A percentile compares a stretch with the other conserved stretches of the same genome.
Evolutionary conservation across 768 basidiomycete genomes (phyloP).

Genomic region (Lentinula sp.): DNA sequence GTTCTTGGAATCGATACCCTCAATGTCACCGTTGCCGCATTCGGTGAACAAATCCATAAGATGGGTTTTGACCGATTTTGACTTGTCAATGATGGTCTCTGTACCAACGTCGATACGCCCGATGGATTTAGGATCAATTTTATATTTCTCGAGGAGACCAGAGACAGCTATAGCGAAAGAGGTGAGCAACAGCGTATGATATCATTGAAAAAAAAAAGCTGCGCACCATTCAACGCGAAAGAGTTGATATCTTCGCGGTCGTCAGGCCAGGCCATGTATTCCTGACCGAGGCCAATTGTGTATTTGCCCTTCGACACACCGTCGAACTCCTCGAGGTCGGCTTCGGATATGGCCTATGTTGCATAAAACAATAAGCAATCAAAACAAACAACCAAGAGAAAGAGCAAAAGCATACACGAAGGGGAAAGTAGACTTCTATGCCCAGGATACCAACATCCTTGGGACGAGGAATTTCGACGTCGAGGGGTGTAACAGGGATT

Average conservation of each 20-base stretch:
- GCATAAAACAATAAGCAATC: conserved; percentile 5
- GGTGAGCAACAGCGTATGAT: conserved; percentile 3
- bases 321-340: conserved; percentile 90
- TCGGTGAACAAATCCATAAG: conserved; percentile 97
- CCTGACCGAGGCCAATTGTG: conserved; percentile 96
- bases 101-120: conserved; percentile 98
- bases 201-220: background rate
- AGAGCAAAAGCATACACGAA: conserved; percentile 50
- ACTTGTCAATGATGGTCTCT: conserved; percentile 99
- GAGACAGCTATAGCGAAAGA: conserved; percentile 57
- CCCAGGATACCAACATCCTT: conserved; percentile 93
- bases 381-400: background rate
- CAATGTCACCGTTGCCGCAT: conserved; percentile 92
- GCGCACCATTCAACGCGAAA: conserved; percentile 85
- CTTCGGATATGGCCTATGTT: conserved; percentile 86
- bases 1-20: conserved; percentile 99
- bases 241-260: conserved; percentile 99
- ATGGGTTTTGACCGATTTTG: conserved; percentile 96
- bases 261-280: conserved; percentile 98
- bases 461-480: conserved; percentile 54
- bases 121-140: conserved; percentile 93
- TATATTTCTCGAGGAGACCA: conserved; percentile 87
- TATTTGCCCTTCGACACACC: conserved; percentile 95
- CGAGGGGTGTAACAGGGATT: conserved; percentile 21
- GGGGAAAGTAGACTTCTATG: conserved; percentile 93